phyloP scores from a whole-genome alignment of 2,329 filamentous ascomycete genomes.

The Pestalotiopsis sp. region DNA sequence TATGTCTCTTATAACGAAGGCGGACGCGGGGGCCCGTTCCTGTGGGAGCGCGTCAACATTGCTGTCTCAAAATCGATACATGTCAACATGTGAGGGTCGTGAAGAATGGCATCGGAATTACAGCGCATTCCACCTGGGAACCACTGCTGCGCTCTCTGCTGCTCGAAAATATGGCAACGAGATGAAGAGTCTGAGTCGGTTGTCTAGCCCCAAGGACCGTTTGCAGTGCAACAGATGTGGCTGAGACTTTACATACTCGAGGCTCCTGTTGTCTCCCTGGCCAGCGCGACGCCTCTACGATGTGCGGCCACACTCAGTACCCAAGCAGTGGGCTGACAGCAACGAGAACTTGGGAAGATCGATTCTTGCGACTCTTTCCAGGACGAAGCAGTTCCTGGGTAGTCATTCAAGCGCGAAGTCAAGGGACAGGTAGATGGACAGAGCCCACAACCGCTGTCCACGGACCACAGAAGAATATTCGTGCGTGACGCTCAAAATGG shows the following conservation, averaged over 20 bases:
- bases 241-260: constrained; percentile 21
- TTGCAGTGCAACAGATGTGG: constrained; percentile 16
- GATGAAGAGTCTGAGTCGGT: constrained; percentile 10
- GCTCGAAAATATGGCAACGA: constrained; percentile 4
- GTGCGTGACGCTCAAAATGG: background rate
- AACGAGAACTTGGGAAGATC: background rate
- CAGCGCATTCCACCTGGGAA: constrained; percentile 28
- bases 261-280: background rate
- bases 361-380: background rate
- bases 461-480: background rate
- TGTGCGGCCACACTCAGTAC: background rate
- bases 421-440: too few relatives aligned
- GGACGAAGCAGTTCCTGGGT: too few relatives aligned
- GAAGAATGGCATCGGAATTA: constrained; percentile 31
- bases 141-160: background rate
- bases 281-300: background rate
- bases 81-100: constrained; percentile 4
- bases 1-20: constrained; percentile 30
- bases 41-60: background rate
- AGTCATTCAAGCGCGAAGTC: too few relatives aligned
- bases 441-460: background rate
- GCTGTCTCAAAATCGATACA: constrained; percentile 12
- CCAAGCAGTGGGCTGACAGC: background rate
- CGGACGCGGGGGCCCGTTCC: constrained; percentile 12
- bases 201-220: background rate